phyloP scores from a whole-genome alignment of 352 stramenopile species.

The Pythium brassicae region DNA sequence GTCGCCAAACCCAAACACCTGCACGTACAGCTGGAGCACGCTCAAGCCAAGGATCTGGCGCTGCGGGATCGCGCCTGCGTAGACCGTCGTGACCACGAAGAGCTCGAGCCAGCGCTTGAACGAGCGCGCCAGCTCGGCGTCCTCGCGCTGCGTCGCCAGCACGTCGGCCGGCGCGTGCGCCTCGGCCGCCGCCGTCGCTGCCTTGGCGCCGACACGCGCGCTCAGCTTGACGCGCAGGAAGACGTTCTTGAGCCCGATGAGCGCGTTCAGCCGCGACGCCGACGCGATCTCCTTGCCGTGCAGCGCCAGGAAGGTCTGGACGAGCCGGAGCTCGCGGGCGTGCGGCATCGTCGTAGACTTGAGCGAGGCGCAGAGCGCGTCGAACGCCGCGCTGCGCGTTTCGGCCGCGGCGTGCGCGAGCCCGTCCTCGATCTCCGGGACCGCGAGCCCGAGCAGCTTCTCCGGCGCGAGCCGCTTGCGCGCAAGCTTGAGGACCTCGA shows the following conservation, averaged over 20 bases:
- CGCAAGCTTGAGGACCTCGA: constrained; percentile 79
- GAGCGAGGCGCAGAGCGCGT: constrained; percentile 71
- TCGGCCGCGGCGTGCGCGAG: constrained; percentile 52
- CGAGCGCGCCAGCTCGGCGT: constrained; percentile 28
- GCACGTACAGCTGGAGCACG: constrained; percentile 61
- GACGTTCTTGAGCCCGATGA: constrained; percentile 74
- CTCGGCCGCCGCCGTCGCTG: neutral
- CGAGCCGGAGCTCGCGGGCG: constrained; percentile 40
- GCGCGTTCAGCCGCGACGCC: constrained; percentile 60
- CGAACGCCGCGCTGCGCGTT: constrained; percentile 67
- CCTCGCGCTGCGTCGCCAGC: constrained; percentile 16
- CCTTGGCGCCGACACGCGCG: constrained; percentile 35
- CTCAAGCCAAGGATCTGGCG: constrained; percentile 70
- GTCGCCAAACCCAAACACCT: constrained; percentile 57
- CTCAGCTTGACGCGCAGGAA: constrained; percentile 73
- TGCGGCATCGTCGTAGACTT: constrained; percentile 77
- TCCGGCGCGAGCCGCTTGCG: constrained; percentile 62
- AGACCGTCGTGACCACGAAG: constrained; percentile 62
- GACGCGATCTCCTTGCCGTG: constrained; percentile 72
- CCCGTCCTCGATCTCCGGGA: constrained; percentile 47
- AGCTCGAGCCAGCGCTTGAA: constrained; percentile 70
- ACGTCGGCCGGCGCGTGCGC: constrained; percentile 1
- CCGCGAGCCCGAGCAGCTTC: constrained; percentile 42
- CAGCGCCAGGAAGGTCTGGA: constrained; percentile 66
- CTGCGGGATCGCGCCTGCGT: constrained; percentile 59